Base-by-base conservation (phyloP, 2,329 filamentous ascomycete species). In the Cyphellophora europaea region DNA sequence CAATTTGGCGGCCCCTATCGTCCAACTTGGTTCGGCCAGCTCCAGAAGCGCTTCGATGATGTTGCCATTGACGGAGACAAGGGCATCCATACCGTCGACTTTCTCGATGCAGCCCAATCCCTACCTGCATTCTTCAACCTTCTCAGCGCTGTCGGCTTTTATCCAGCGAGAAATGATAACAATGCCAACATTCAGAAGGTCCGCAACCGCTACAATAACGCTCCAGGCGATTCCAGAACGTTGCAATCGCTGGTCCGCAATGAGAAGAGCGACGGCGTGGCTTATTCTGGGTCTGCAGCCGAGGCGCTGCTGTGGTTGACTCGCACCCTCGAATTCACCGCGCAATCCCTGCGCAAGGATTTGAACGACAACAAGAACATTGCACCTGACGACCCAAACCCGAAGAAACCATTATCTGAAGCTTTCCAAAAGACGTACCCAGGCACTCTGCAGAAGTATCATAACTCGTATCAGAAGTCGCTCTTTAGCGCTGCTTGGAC, bases 401-500 rank as follows among this genome's bases (percentile, higher is more conserved):
- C 21, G 8, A 25, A 25, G 21, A 25, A 25, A n/a, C 21, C 21
- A n/a, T n/a, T 25, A n/a, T 25, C 21, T 25, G 21, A 25, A n/a
- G 21, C 21, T 25, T 40, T 40, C 19, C 18, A 25, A n/a, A 27
- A 37, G 8, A 33, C 32, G 28, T 40, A 40, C 27, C 27, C 35
- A 30, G 30, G 17, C 17, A 40, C 37, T 2, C 30, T 40, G 6
- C 16, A 18, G 8, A 33, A 30, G 6, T 31, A 40, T 30, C 37
- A 33, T 19, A 37, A 27, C 27, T 18, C 12, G 5, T 41, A 38
- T 41, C 28, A 30, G 32, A 27, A 25, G 21, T 32, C 32, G 5
- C 30, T 41, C 16, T 41, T 41, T 21, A 27, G 27, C 3, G 39
- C 39, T 3, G 35, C 35, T 12, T 34, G 37, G 39, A 33, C 23